Conservation (phyloP, 176 grass and related monocot genomes). For the Oryza brachyantha region DNA sequence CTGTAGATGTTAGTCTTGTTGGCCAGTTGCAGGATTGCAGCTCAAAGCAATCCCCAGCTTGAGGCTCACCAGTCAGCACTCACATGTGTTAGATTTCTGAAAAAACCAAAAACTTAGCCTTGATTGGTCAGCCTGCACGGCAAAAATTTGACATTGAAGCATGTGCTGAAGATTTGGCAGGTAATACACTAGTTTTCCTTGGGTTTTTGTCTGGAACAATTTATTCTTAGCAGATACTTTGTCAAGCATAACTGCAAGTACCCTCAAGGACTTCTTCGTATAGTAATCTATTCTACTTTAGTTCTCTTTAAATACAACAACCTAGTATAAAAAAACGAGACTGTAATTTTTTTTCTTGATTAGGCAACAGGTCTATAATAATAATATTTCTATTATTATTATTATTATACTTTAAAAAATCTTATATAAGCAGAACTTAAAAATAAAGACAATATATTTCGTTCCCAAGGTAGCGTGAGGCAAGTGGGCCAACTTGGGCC, state of each 20-base stretch:
- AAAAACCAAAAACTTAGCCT: not conserved
- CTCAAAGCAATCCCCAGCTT: constrained; percentile 39
- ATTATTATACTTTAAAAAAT: too few species aligned
- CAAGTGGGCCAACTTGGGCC: not conserved
- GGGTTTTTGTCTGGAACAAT: not conserved
- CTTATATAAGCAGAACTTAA: too few species aligned
- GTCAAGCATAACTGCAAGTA: not conserved
- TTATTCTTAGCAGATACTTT: too few species aligned
- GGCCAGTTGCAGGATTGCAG: constrained; percentile 50
- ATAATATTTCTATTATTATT: too few species aligned
- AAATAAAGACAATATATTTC: too few species aligned
- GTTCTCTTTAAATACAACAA: not conserved
- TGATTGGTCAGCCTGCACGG: not conserved
- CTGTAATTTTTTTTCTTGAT: too few species aligned
- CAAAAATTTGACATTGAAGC: not conserved
- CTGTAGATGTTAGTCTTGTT: constrained; percentile 54
- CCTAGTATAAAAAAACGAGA: too few species aligned
- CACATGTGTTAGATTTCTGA: not conserved
- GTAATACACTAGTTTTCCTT: not conserved
- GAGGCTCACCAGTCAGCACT: constrained; percentile 13
- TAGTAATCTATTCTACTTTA: not conserved
- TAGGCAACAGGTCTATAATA: too few species aligned
- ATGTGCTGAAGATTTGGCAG: not conserved
- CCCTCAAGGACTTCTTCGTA: not conserved
- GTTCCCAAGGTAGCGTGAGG: too few species aligned